Base-by-base conservation (phyloP, 768 basidiomycete genomes). In the Hypholoma fasciculare region DNA sequence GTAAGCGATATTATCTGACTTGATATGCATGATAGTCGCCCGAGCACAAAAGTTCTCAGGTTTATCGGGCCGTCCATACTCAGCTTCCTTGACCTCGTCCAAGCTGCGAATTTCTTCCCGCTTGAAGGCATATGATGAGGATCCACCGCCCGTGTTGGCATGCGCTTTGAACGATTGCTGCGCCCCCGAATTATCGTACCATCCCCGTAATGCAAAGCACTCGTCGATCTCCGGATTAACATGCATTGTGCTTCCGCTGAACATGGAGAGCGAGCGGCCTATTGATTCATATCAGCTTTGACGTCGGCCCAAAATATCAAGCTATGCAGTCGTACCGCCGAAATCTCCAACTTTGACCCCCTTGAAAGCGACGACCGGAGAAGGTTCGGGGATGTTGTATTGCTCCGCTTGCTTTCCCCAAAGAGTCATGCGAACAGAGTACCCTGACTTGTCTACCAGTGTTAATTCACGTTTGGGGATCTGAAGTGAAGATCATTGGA, bases 341-440 rank as follows among this genome's bases (percentile, higher is more conserved):
- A 89, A 99, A 62, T 98, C 96, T 26, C 93, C 88, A 40, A 98
- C 92, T 71, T 89, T 93, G 62, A 94, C 92, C 20, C 92, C 90
- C 74, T 96, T 97, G 82, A 96, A 92, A 4, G 96, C 96, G 62
- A 96, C 82, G 30, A 98, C 87, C 8, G 92, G 85, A 50, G 79
- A 78, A 11, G 80, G 76, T 17, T 76, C 74, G 5, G 79, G 74
- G 40, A 62, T 63, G n/a, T 72, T 70, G 69, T 86, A 98, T 40
- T 82, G 81, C 69, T 98, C 94, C 0, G 96, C 96, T 70, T 93
- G 90, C 71, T 90, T 94, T 20, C 96, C 97, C 97, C 96, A 99
- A 30, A 98, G 77, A 3, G 96, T 99, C 62, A 98, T 70, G 36
- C 93, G 84, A 40, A 93, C 87, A 14, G 87, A 84, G 66, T 77